Evolutionary conservation across 495 filamentous ascomycete genomes (phyloP).

Genomic region (Cairneyella variabilis): DNA sequence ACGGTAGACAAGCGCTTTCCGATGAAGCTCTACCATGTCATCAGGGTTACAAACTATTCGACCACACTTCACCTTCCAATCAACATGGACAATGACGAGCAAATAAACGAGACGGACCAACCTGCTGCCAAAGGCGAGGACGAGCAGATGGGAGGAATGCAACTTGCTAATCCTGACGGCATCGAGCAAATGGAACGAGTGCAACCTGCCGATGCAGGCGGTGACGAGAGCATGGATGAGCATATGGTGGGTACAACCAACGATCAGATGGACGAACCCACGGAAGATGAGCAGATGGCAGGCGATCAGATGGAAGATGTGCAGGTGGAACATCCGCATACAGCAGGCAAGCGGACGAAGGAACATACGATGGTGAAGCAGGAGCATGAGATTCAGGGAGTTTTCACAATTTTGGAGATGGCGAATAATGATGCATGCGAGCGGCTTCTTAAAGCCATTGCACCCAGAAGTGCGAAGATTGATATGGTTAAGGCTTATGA

Average conservation of each 20-base stretch:
- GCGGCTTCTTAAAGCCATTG: not conserved
- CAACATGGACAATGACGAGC: too few species aligned
- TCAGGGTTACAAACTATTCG: too few species aligned
- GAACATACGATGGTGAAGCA: not conserved
- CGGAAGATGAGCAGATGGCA: not conserved
- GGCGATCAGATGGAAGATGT: not conserved
- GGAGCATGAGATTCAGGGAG: not conserved
- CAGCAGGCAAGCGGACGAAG: not conserved
- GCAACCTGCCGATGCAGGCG: too few species aligned
- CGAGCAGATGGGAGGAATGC: too few species aligned
- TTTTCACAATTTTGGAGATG: not conserved
- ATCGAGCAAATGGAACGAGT: too few species aligned
- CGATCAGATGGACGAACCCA: not conserved
- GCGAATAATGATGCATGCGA: slow-evolving; percentile 1
- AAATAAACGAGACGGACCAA: too few species aligned
- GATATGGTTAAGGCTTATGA: slow-evolving; percentile 9
- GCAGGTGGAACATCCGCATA: not conserved
- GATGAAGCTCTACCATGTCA: not conserved
- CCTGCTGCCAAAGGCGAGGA: too few species aligned
- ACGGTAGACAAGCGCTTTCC: not conserved
- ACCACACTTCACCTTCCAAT: too few species aligned
- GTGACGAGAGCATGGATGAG: too few species aligned
- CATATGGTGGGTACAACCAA: not conserved
- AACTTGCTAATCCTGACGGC: too few species aligned
- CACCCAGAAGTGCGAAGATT: not conserved